Conservation (phyloP, 2,329 filamentous ascomycete genomes). For the Penicillium sp. region DNA sequence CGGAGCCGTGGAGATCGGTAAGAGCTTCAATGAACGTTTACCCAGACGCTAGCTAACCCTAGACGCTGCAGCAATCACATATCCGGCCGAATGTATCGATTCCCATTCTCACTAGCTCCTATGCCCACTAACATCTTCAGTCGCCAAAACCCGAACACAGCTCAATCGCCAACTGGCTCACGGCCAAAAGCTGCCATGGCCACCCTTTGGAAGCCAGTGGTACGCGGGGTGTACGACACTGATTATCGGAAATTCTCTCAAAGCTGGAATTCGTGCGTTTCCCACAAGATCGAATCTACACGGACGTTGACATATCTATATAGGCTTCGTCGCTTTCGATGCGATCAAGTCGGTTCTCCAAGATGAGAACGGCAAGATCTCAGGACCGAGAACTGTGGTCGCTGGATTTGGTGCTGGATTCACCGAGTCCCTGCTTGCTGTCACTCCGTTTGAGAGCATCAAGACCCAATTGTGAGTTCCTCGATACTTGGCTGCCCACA, state of each 20-base stretch:
- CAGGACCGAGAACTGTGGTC: conserved; percentile 85
- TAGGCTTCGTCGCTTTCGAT: conserved; percentile 93
- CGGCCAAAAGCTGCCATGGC: conserved; percentile 88
- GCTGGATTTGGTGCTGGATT: conserved; percentile 93
- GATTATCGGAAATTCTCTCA: conserved; percentile 94
- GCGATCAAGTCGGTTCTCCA: conserved; percentile 82
- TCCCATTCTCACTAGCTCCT: not conserved
- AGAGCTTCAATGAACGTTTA: conserved; percentile 18
- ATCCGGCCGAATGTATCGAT: conserved; percentile 82
- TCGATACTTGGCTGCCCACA: not conserved
- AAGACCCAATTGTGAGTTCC: conserved; percentile 79
- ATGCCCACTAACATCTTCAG: conserved; percentile 42
- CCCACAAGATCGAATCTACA: not conserved
- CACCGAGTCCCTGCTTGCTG: conserved; percentile 88
- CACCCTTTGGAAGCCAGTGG: conserved; percentile 90
- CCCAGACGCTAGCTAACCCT: conserved; percentile 24
- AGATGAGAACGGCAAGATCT: conserved; percentile 83
- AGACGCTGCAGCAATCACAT: conserved; percentile 70
- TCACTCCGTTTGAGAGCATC: conserved; percentile 96
- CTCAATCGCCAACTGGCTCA: conserved; percentile 82
- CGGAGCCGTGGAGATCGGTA: conserved; percentile 91
- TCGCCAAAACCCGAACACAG: conserved; percentile 93
- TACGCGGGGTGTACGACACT: conserved; percentile 97
- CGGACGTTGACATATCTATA: not conserved
- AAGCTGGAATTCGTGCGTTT: conserved; percentile 84